These are phyloP conservation scores for Ophiostoma australiae DNA, from an alignment of 2,329 filamentous ascomycete species.

Conservation along the genomic window DNA sequence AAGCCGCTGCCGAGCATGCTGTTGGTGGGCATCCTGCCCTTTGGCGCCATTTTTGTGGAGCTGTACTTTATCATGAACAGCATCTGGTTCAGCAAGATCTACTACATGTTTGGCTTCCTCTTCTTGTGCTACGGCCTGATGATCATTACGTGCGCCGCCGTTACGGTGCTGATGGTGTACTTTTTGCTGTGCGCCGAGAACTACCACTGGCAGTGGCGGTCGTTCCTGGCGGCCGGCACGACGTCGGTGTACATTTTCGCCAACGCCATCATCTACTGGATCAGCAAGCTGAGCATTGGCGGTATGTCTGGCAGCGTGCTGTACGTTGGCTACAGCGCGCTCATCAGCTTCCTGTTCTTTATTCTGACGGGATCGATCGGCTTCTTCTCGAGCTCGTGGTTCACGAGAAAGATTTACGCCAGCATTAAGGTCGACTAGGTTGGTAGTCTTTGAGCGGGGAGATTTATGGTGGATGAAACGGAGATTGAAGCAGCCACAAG, in stretches of 20 bases:
- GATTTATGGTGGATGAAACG: neutral
- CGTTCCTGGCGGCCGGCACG: conserved; percentile 86
- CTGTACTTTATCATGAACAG: conserved; percentile 99
- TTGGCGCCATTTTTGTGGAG: conserved; percentile 95
- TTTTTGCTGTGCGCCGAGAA: conserved; percentile 94
- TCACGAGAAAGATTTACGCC: conserved; percentile 86
- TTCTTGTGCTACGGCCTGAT: conserved; percentile 97
- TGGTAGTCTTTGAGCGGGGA: neutral
- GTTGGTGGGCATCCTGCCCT: conserved; percentile 85
- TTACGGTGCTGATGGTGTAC: conserved; percentile 91
- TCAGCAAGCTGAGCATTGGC: conserved; percentile 79
- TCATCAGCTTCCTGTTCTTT: conserved; percentile 88
- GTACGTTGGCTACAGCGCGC: conserved; percentile 85
- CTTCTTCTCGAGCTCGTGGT: conserved; percentile 91
- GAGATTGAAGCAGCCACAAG: neutral
- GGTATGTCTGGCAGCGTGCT: conserved; percentile 81
- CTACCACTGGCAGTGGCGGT: conserved; percentile 98
- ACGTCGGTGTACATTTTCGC: conserved; percentile 88
- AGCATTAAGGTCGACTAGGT: conserved; percentile 95
- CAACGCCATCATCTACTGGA: conserved; percentile 86
- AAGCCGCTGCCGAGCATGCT: conserved; percentile 85
- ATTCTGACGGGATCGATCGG: conserved; percentile 92
- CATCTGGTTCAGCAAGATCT: conserved; percentile 97
- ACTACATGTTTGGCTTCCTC: conserved; percentile 99
- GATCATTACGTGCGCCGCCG: conserved; percentile 89